Evolutionary conservation across 768 basidiomycete genomes (phyloP).

Genomic region (Tricholoma hemisulphureum): DNA sequence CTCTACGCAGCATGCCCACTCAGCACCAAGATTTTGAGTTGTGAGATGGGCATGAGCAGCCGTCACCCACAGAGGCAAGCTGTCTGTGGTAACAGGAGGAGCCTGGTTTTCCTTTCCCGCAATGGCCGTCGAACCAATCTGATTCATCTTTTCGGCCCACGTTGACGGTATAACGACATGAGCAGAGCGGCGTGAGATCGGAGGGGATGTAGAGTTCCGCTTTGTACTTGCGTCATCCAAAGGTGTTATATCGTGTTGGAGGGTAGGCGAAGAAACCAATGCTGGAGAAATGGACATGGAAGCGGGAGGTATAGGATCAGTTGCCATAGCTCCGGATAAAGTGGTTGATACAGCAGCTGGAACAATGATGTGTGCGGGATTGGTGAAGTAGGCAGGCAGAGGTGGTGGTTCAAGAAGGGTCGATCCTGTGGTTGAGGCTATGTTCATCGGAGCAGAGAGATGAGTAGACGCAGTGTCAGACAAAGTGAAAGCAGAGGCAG

Average conservation of each 20-base stretch:
- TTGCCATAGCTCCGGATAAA: no score
- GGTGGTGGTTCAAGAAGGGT: background rate
- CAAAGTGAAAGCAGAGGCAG: no score
- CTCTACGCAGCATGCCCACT: constrained; percentile 8
- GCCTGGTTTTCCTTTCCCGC: constrained; percentile 7
- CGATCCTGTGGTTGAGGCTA: background rate
- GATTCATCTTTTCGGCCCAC: constrained; percentile 4
- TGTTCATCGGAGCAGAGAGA: background rate
- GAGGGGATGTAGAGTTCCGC: no score
- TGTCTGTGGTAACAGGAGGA: background rate
- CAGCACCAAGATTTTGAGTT: constrained; percentile 5
- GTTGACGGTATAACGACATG: background rate
- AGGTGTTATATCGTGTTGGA: no score
- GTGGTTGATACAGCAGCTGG: background rate
- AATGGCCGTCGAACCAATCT: constrained; percentile 1
- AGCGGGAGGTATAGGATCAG: no score
- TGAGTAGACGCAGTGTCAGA: background rate
- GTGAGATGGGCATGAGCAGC: constrained; percentile 6
- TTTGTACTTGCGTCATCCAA: no score
- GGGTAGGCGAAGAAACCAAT: no score
- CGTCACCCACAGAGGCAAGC: background rate
- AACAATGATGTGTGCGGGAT: background rate
- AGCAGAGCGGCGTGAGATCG: background rate
- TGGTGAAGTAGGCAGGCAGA: background rate
- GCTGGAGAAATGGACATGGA: no score